Evolutionary conservation across 345 rosid species (phyloP), one percentile per base, ranked within the genome.

Genomic region (Brassica juncea): DNA sequence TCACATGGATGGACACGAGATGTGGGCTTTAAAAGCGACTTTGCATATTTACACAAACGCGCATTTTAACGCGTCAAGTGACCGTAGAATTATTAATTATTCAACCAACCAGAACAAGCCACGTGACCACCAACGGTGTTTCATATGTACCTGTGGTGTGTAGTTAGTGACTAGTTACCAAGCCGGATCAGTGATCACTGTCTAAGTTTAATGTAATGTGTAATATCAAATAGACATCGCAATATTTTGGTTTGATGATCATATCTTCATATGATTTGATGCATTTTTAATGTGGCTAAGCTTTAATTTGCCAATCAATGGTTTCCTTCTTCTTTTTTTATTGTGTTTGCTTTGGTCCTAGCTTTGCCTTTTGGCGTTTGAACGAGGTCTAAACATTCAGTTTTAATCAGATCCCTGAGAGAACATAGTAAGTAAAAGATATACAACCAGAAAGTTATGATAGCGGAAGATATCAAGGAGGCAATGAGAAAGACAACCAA

Each of bases 31-130:
- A 42, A 42, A 76, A 37, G 32, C 73, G 68, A n/a, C 68, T 68
- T 59, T 31, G 68, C 10, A 8, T 7, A 7, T 7, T 59, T 21
- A 19, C 10, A 21, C 65, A 19, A n/a, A 55, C 66, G 21, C 14
- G 8, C 52, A 23, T 23, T 71, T 57, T 12, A 12, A 11, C 74
- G 52, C 74, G 65, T 70, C 28, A 79, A 30, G 55, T 47, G n/a
- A 0, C 55, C 15, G 55, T 47, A 12, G 55, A 47, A 47, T 12
- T 47, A 12, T 47, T 14, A 4, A 6, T 47, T 21, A 68, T 81
- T 86, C 86, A 9, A 19, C 34, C 25, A 77, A 69, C 25, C 10
- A 19, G 60, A 55, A 55, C 25, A 7, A 16, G 60, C 25, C 60
- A 55, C 25, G 25, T 16, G 27, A 16, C 59, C 25, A 54, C 21